Evolutionary conservation across 805 yeast genomes (phyloP).

Genomic region (Wickerhamiella kurtzmanii): DNA sequence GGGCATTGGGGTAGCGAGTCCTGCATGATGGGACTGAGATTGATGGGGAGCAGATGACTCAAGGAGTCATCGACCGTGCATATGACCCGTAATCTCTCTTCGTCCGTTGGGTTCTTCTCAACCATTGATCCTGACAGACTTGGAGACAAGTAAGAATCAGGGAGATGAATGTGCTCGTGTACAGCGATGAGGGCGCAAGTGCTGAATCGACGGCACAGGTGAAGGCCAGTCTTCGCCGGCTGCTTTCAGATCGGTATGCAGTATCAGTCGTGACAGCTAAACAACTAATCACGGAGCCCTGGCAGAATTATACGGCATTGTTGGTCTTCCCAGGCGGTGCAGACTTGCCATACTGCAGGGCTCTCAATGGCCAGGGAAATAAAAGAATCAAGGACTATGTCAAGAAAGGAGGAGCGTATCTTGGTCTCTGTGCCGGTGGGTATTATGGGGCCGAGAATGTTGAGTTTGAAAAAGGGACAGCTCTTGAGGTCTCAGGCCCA

Average conservation of each 20-base stretch:
- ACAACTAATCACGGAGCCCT: slow-evolving; percentile 65
- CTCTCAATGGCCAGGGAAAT: slow-evolving; percentile 59
- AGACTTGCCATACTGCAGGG: slow-evolving; percentile 70
- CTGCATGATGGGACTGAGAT: too few relatives aligned
- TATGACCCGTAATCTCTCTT: too few relatives aligned
- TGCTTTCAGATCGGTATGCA: slow-evolving; percentile 79
- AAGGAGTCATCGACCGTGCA: too few relatives aligned
- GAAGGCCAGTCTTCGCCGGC: slow-evolving; percentile 55
- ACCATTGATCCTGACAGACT: too few relatives aligned
- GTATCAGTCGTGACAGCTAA: slow-evolving; percentile 56
- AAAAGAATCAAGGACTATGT: slow-evolving; percentile 48
- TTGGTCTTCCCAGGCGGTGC: slow-evolving; percentile 95
- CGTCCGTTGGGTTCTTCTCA: too few relatives aligned
- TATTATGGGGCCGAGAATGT: slow-evolving; percentile 63
- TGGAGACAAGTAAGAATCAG: too few relatives aligned
- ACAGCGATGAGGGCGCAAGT: slow-evolving; percentile 73
- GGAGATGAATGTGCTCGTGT: slow-evolving; percentile 74
- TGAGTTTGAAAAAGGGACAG: slow-evolving; percentile 71
- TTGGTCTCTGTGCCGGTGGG: slow-evolving; percentile 95
- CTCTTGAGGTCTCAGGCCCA: slow-evolving; percentile 70
- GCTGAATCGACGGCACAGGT: slow-evolving; percentile 77
- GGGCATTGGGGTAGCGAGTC: too few relatives aligned
- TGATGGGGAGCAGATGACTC: too few relatives aligned
- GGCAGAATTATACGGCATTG: slow-evolving; percentile 68
- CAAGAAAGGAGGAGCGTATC: slow-evolving; percentile 60